Evolutionary conservation across 768 basidiomycete species (phyloP).

Genomic region (Kondoa subrosea): DNA sequence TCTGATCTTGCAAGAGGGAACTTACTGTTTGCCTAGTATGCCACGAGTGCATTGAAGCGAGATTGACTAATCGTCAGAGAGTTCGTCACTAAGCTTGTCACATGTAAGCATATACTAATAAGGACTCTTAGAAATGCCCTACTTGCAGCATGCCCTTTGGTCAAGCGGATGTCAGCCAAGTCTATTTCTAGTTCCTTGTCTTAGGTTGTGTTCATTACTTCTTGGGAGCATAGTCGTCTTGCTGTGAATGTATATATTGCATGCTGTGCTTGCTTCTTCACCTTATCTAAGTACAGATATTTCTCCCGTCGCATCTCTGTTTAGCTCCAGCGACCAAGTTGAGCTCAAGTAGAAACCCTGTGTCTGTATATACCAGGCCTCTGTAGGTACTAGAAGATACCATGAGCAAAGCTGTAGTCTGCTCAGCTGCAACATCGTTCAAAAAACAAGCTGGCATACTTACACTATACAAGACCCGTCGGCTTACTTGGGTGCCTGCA

Average conservation of each 20-base stretch:
- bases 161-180: slow-evolving; percentile 55
- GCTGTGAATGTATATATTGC: too few species aligned
- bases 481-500: slow-evolving; percentile 65
- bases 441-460: slow-evolving; percentile 64
- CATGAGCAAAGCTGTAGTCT: slow-evolving; percentile 10
- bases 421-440: slow-evolving; percentile 39
- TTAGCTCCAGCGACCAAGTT: too few species aligned
- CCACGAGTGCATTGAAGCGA: slow-evolving; percentile 46
- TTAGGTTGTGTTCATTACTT: too few species aligned
- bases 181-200: slow-evolving; percentile 39
- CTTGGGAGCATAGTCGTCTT: too few species aligned
- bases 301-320: too few species aligned
- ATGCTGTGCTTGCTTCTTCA: too few species aligned
- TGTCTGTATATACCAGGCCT: too few species aligned
- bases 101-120: neutral
- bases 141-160: slow-evolving; percentile 68
- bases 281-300: too few species aligned
- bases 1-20: slow-evolving; percentile 32
- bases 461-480: slow-evolving; percentile 47
- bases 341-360: too few species aligned
- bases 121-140: slow-evolving; percentile 52
- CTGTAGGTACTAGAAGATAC: neutral
- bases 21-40: neutral
- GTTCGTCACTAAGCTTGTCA: neutral
- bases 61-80: slow-evolving; percentile 71